Evolutionary conservation across 2,329 filamentous ascomycete species (phyloP), one percentile per base, ranked within the genome.

Genomic region (Penicillium decumbens): DNA sequence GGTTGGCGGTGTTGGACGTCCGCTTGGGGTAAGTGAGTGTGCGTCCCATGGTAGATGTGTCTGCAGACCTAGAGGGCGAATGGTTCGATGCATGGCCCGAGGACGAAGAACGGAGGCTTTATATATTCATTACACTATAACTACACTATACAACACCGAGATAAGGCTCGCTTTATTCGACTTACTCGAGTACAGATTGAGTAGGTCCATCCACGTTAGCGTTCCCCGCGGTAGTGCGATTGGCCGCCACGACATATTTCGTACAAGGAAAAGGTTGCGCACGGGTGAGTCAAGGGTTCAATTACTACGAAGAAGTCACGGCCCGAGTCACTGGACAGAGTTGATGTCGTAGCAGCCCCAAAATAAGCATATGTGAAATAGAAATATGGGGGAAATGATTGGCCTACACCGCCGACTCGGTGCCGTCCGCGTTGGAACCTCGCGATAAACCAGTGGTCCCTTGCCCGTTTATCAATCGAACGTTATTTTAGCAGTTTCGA

Each of bases 1-100:
- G 79, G 58, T 87, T 87, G 55, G 88, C 79, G 24, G 80, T 85
- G 69, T 83, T 87, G 59, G 76, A 76, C 25, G 77, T 70, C 59
- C 79, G 75, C 62, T 82, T 85, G 41, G 84, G 83, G 56, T 88
- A 88, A 24, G 68, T 68, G 15, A 76, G 62, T 32, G 65, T 72
- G 45, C 67, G 64, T 25, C 70, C 72, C 73, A 76, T 75, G 35
- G 30, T 65, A 49, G 33, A 20, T 41, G 2, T 23, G 18, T 8
- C 13, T n/a, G 28, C 18, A 24, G 20, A 23, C 20, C 20, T 23
- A 18, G 6, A 6, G 25, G 12, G 37, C 13, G 24, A 4, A 5
- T 3, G 6, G 27, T 6, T 20, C 6, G 25, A 25, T n/a, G 15
- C 10, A 12, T 12, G 18, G 15, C 15, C 15, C 15, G 3, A 37